phyloP scores from a whole-genome alignment of 2,329 filamentous ascomycete species.

The Colletotrichum godetiae region DNA sequence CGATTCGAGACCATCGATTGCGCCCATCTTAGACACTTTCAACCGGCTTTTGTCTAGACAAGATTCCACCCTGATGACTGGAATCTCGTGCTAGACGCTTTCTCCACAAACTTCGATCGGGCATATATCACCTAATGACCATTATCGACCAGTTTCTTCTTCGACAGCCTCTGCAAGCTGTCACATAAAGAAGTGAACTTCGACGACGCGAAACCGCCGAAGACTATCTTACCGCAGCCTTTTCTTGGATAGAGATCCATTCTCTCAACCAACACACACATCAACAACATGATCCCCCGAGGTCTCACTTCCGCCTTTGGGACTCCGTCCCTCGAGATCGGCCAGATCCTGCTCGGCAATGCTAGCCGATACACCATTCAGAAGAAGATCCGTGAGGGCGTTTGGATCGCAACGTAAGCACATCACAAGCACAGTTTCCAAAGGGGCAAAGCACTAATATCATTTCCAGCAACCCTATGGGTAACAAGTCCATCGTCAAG shows the following conservation, averaged over 20 bases:
- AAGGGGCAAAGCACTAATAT: not conserved
- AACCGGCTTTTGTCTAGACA: conserved; percentile 7
- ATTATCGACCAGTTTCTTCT: conserved; percentile 30
- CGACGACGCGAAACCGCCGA: conserved; percentile 2
- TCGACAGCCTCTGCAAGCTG: conserved; percentile 33
- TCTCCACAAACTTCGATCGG: conserved; percentile 1
- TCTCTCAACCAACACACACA: not conserved
- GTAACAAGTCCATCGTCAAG: conserved; percentile 34
- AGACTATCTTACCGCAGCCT: not conserved
- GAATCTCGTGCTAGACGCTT: conserved; percentile 22
- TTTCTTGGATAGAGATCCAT: not conserved
- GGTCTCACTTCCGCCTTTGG: conserved; percentile 29
- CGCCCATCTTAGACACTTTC: not conserved
- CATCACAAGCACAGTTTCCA: too few relatives aligned
- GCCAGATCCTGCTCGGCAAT: conserved; percentile 32
- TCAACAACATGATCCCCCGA: conserved; percentile 26
- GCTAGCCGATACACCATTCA: conserved; percentile 35
- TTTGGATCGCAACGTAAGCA: conserved; percentile 32
- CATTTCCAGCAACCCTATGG: conserved; percentile 17
- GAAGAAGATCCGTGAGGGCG: conserved; percentile 35
- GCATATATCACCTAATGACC: conserved; percentile 25
- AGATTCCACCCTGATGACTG: conserved; percentile 21
- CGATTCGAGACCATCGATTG: not conserved
- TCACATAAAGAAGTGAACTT: conserved; percentile 24
- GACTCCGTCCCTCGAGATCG: conserved; percentile 33